phyloP scores from a whole-genome alignment of 352 stramenopile genomes.

The Pythium aphanidermatum region DNA sequence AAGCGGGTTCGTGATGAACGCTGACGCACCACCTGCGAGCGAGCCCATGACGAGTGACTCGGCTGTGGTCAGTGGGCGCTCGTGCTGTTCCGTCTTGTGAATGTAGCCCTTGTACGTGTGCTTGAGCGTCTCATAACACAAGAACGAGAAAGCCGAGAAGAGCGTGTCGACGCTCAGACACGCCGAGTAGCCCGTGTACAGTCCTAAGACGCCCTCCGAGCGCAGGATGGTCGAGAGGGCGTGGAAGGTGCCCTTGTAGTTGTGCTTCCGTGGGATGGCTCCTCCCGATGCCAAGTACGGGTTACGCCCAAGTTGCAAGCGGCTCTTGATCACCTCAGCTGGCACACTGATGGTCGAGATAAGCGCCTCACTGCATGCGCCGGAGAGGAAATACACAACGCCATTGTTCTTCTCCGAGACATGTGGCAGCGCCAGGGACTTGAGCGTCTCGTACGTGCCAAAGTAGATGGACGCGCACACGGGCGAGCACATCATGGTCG shows the following conservation, averaged over 20 bases:
- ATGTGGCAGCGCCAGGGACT: slow-evolving; percentile 33
- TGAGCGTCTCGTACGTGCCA: slow-evolving; percentile 72
- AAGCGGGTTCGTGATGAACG: slow-evolving; percentile 75
- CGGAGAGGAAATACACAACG: slow-evolving; percentile 64
- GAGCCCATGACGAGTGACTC: slow-evolving; percentile 58
- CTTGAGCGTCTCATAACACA: slow-evolving; percentile 81
- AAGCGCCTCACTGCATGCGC: slow-evolving; percentile 54
- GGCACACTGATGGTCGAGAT: slow-evolving; percentile 70
- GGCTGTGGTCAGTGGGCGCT: slow-evolving; percentile 35
- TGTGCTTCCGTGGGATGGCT: slow-evolving; percentile 57
- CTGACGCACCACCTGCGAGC: slow-evolving; percentile 48
- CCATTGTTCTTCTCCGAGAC: slow-evolving; percentile 42
- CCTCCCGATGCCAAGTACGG: slow-evolving; percentile 60
- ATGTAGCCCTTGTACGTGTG: slow-evolving; percentile 36
- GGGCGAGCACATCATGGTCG: slow-evolving; percentile 67
- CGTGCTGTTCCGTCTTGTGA: slow-evolving; percentile 15
- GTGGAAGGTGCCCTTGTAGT: slow-evolving; percentile 62
- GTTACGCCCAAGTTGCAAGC: slow-evolving; percentile 70
- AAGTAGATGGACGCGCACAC: slow-evolving; percentile 76
- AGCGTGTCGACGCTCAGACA: slow-evolving; percentile 78
- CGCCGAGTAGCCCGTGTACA: slow-evolving; percentile 71
- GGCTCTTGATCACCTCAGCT: slow-evolving; percentile 78
- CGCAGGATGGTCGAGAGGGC: slow-evolving; percentile 55
- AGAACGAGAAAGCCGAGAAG: slow-evolving; percentile 76
- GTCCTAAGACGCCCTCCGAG: slow-evolving; percentile 49